These are phyloP conservation scores for Mycena epipterygia DNA, from an alignment of 768 basidiomycete genomes.

Conservation along the genomic window DNA sequence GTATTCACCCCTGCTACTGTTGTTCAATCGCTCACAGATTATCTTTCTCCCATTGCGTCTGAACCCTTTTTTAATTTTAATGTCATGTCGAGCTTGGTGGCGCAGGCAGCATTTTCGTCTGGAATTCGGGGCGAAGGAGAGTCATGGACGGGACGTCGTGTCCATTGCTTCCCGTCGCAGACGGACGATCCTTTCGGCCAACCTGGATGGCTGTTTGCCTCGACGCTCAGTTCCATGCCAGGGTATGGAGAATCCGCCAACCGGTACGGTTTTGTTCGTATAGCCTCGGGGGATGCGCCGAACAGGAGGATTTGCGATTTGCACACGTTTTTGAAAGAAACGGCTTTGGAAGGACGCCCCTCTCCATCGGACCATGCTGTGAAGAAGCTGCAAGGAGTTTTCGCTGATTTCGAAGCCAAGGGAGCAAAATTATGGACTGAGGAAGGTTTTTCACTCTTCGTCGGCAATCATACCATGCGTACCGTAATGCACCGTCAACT, in stretches of 20 bases:
- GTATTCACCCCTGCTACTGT: constrained; percentile 44
- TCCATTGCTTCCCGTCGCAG: constrained; percentile 30
- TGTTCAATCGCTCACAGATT: constrained; percentile 40
- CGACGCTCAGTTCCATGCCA: not conserved
- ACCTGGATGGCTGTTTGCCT: constrained; percentile 39
- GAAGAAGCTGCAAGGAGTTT: constrained; percentile 30
- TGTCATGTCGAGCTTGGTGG: constrained; percentile 15
- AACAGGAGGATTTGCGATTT: constrained; percentile 32
- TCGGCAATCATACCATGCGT: not conserved
- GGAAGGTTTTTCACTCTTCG: constrained; percentile 4
- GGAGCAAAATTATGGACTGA: constrained; percentile 5
- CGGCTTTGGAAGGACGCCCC: constrained; percentile 41
- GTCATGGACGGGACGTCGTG: constrained; percentile 38
- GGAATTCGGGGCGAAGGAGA: constrained; percentile 25
- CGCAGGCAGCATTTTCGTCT: constrained; percentile 35
- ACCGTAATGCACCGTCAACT: too few species aligned
- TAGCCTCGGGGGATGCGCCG: not conserved
- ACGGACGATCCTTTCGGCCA: constrained; percentile 9
- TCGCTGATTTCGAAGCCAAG: not conserved
- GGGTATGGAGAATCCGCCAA: not conserved
- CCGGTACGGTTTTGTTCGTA: constrained; percentile 9
- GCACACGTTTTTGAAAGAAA: constrained; percentile 37
- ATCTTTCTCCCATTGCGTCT: constrained; percentile 10
- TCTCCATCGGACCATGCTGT: constrained; percentile 36
- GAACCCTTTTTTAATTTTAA: not conserved